Base-by-base conservation (phyloP, 2,329 filamentous ascomycete species). In the Stagonosporopsis chrysanthemi region DNA sequence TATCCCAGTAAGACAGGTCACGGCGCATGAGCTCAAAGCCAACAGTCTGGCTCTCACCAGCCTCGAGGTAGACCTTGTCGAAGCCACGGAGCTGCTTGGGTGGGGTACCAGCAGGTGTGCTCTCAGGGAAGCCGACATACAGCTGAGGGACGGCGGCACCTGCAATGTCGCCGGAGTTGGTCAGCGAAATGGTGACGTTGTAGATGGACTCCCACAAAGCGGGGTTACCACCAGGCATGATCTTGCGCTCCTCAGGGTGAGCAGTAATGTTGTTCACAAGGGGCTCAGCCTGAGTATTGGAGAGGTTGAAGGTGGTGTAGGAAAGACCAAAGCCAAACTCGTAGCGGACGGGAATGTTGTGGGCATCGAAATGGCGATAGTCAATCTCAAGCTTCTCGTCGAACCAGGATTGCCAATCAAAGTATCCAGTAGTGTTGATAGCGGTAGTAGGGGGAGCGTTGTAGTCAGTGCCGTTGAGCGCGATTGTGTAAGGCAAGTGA, bases 1-100 rank as follows among this genome's bases (percentile, higher is more conserved):
- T 79, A 64, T 96, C 90, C 93, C 93, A 97, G 79, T 91, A 95
- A 75, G 89, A 92, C 58, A 97, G 65, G 71, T 97, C 93, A 53
- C 91, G 86, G 33, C 93, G 84, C 22, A 87, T 91, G 48, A 97
- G 76, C 28, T 86, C 83, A 1, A 86, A 88, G 0, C 75, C 80
- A 77, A 95, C 95, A 3, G 81, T 84, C n/a, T 80, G 81, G 44
- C 82, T 85, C 75, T 86, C 77, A 19, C 91, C 91, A 0, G 76
- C 62, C n/a, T 72, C 65, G 1, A 86, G 72, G 24, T 71, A 68
- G 1, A 83, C 68, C 75, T 86, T 86, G n/a, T 82, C 79, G 61
- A 86, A 87, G 17, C 73, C 73, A 33, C 73, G 67, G 26, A 76
- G 48, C 77, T 85, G 63, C 52, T 76, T 76, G 11, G 78, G 74